These are phyloP conservation scores for Fraxinus platypoda DNA, from an alignment of 305 asterid genomes.

Conservation along the genomic window DNA sequence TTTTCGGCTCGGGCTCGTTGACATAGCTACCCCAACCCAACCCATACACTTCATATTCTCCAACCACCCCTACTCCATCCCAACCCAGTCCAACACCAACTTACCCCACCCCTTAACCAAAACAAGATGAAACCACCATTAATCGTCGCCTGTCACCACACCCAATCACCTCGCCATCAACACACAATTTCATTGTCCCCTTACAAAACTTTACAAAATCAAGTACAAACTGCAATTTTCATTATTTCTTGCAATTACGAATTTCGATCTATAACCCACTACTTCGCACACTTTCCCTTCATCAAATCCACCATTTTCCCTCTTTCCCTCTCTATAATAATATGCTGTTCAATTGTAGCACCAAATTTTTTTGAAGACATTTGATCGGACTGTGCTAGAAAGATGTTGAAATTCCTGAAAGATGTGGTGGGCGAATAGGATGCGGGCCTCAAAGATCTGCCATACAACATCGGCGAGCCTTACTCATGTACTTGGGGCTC, in stretches of 20 bases:
- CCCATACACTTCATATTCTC: neutral
- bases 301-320: conserved; percentile 21
- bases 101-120: neutral
- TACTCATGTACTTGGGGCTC: conserved; percentile 97
- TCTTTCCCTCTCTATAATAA: neutral
- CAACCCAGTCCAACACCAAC: too few relatives aligned
- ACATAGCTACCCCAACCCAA: too few relatives aligned
- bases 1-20: too few relatives aligned
- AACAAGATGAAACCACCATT: too few relatives aligned
- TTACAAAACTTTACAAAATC: neutral
- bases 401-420: conserved; percentile 85
- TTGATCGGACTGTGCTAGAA: conserved; percentile 28
- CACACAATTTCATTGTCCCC: too few relatives aligned
- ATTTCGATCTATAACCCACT: neutral
- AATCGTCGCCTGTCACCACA: too few relatives aligned
- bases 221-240: neutral
- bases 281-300: neutral
- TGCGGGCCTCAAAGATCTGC: conserved; percentile 90
- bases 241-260: neutral
- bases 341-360: neutral
- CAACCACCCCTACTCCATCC: neutral
- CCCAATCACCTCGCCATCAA: too few relatives aligned
- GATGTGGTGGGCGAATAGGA: conserved; percentile 94
- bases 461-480: conserved; percentile 91
- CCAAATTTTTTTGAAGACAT: neutral